These are phyloP conservation scores for Cornus controversa DNA, from an alignment of 148 eudicot species.

Conservation along the genomic window DNA sequence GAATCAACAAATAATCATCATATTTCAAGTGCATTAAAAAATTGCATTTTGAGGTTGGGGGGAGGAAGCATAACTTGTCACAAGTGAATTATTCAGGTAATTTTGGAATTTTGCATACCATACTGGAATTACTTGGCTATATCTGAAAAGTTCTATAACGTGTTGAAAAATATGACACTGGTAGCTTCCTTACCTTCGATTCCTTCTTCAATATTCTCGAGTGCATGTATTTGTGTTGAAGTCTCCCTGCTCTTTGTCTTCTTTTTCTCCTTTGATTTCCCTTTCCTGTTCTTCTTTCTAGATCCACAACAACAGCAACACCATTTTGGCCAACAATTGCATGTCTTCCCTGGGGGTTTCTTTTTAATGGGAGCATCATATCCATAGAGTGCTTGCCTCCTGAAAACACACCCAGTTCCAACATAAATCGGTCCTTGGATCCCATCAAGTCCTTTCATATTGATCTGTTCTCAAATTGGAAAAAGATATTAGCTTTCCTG, in stretches of 20 bases:
- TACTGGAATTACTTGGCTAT: background rate
- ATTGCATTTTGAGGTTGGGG: background rate
- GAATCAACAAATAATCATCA: background rate
- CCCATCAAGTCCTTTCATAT: constrained; percentile 87
- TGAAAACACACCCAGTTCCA: constrained; percentile 80
- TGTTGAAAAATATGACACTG: background rate
- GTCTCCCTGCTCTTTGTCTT: constrained; percentile 65
- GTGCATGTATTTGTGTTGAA: constrained; percentile 83
- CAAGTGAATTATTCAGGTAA: background rate
- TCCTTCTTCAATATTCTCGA: constrained; percentile 97
- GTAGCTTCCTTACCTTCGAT: constrained; percentile 66
- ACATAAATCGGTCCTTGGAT: constrained; percentile 92
- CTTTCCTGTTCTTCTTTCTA: constrained; percentile 56
- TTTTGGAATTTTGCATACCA: background rate
- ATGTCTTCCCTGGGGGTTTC: constrained; percentile 66
- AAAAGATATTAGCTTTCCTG: background rate
- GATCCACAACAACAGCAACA: constrained; percentile 58
- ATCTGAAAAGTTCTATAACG: background rate
- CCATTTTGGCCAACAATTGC: constrained; percentile 83
- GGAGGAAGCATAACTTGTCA: background rate
- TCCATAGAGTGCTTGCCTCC: constrained; percentile 79
- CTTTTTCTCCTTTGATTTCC: constrained; percentile 61
- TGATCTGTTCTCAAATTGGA: constrained; percentile 42
- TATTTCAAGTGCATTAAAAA: too few relatives aligned
- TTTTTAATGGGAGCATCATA: constrained; percentile 73